phyloP scores from a whole-genome alignment of 306 rosid genomes.

The Cucurbita argyrosperma region DNA sequence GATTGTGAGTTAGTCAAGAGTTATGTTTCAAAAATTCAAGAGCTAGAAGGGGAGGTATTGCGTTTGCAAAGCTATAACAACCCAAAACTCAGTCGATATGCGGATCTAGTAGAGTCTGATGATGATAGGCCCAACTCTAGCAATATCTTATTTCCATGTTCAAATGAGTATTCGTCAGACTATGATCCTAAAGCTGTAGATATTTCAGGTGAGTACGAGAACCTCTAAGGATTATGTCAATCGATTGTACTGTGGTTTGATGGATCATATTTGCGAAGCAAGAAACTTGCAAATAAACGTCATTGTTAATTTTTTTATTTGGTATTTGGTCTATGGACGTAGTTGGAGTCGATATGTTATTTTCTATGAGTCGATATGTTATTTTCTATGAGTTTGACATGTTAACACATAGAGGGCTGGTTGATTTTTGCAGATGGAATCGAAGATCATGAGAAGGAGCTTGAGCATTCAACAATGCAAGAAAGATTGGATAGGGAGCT shows the following conservation, averaged over 20 bases:
- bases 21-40: conserved; percentile 69
- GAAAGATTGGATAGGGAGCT: conserved; percentile 76
- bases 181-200: conserved; percentile 45
- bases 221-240: neutral
- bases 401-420: neutral
- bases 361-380: neutral
- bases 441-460: conserved; percentile 68
- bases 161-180: conserved; percentile 51
- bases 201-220: conserved; percentile 37
- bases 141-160: conserved; percentile 36
- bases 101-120: conserved; percentile 50
- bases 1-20: conserved; percentile 57
- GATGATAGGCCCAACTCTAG: conserved; percentile 39
- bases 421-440: conserved; percentile 34
- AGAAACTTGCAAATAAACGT: neutral
- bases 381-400: neutral
- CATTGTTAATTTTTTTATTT: neutral
- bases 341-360: neutral
- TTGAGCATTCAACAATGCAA: conserved; percentile 84
- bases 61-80: conserved; percentile 25
- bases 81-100: conserved; percentile 22
- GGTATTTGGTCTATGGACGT: neutral
- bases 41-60: conserved; percentile 54
- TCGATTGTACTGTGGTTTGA: neutral
- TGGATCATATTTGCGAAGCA: neutral